Percentiles rank a stretch among this genome's conserved stretches.
Conservation (phyloP, 1,284 basidiomycete species). For the Phaffia rhodozyma region DNA sequence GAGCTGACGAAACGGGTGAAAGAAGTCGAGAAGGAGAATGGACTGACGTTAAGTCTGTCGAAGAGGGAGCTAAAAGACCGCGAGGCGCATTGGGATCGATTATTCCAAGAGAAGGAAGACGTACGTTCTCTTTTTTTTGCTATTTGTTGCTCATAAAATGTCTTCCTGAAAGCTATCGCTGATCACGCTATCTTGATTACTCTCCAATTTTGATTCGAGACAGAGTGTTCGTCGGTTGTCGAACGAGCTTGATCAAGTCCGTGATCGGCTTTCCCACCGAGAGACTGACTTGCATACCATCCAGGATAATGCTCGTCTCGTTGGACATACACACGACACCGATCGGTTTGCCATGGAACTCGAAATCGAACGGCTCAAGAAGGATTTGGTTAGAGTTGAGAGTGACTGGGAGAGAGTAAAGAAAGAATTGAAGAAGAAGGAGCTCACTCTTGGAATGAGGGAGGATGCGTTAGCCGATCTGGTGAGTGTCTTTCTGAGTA, state of each 20-base stretch:
- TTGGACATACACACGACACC: slow-evolving; percentile 67
- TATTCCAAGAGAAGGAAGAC: slow-evolving; percentile 36
- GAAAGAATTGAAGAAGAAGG: slow-evolving; percentile 57
- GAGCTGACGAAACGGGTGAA: slow-evolving; percentile 56
- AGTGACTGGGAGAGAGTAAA: slow-evolving; percentile 63
- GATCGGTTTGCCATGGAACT: slow-evolving; percentile 79
- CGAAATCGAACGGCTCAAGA: slow-evolving; percentile 74
- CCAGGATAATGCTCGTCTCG: slow-evolving; percentile 45
- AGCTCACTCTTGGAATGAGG: slow-evolving; percentile 51
- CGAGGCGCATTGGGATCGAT: slow-evolving; percentile 33
- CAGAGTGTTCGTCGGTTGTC: slow-evolving; percentile 30
- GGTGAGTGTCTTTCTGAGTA: slow-evolving; percentile 27
- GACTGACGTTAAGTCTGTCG: slow-evolving; percentile 29
- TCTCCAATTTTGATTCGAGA: not conserved
- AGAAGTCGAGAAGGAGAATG: slow-evolving; percentile 37
- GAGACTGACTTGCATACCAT: slow-evolving; percentile 52
- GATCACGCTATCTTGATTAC: not conserved
- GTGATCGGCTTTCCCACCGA: slow-evolving; percentile 35
- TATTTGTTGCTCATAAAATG: not conserved
- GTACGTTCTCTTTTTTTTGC: slow-evolving; percentile 20
- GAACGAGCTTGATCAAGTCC: slow-evolving; percentile 33
- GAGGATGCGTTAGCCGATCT: slow-evolving; percentile 59
- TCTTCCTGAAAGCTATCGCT: not conserved
- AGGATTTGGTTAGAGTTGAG: slow-evolving; percentile 70
- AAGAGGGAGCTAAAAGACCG: slow-evolving; percentile 36